Evolutionary conservation across 352 stramenopile genomes (phyloP), one percentile per base, ranked within the genome.

Genomic region (Thraustochytrium sp.): DNA sequence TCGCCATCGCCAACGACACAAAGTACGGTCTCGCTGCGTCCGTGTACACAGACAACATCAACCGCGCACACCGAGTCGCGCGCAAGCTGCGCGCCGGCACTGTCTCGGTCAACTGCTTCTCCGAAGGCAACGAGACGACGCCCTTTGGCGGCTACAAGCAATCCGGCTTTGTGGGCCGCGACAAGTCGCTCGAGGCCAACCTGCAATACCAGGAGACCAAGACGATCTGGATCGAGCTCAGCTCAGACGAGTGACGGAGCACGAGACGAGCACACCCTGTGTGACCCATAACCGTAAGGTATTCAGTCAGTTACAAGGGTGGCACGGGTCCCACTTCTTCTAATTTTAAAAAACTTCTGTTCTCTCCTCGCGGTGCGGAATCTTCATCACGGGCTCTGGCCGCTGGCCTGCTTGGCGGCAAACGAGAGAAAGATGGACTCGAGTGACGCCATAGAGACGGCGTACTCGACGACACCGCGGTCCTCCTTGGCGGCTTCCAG

Each of bases 361-460:
- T 55, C n/a, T 55, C n/a, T 55, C n/a, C 48, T n/a, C 18, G 59
- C 21, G n/a, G n/a, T n/a, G n/a, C n/a, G n/a, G n/a, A n/a, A n/a
- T 72, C 1, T 31, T 72, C 59, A 11, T 72, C 36, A n/a, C n/a
- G n/a, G n/a, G n/a, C n/a, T n/a, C 9, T 72, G 26, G 13, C 5
- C 9, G 8, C 31, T 72, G 21, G 29, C 86, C 65, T 90, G 85
- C 56, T 94, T 85, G 11, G 87, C 86, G 1, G 92, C 93, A 77
- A 97, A 96, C 75, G 95, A 89, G 86, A 96, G 94, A 85, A 98
- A 98, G n/a, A 97, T 92, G 26, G 93, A 92, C 86, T 98, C 94
- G 2, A 98, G 89, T 0, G 93, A 95, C 46, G 95, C 87, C 82
- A 97, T 93, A 49, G 90, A 95, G 38, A 98, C 88, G 80, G 88